Evolutionary conservation across 2,329 filamentous ascomycete genomes (phyloP), one percentile per base, ranked within the genome.

Genomic region (Ophiocordyceps camponoti-floridani): DNA sequence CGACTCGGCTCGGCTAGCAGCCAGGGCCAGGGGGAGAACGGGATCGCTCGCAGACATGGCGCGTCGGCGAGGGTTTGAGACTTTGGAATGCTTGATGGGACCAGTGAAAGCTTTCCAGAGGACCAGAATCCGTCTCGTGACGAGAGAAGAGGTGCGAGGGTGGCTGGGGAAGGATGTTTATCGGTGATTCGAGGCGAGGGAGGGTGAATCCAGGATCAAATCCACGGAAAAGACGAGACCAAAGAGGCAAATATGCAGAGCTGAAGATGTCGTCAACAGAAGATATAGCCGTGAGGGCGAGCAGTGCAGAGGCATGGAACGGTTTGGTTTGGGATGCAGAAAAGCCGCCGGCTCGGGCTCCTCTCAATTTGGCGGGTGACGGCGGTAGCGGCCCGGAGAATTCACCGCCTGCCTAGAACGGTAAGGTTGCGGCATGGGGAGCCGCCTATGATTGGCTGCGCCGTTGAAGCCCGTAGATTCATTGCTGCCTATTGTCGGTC

Each of bases 31-130:
- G 47, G 58, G 55, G 16, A 56, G 54, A 42, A 56, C 54, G 45
- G 56, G 56, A 47, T 66, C 62, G 52, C 57, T 65, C 40, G 63
- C 56, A 45, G 63, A 62, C 64, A 67, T 67, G 52, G 44, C 48
- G 47, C 47, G 44, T 44, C 44, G 33, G 40, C 41, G 31, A 44
- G 38, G 23, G 16, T 11, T 14, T 12, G 23, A 8, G 13, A 7
- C 8, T 6, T 27, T 3, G 23, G 12, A 14, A 16, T 16, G 37
- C 13, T n/a, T 13, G 33, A 37, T 37, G 13, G 33, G 33, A 2
- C 13, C 11, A 14, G 33, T 14, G 33, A n/a, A 16, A 12, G 28
- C 28, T 30, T 9, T 30, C 4, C 8, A 30, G 28, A 30, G 12
- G 28, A 30, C 28, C 12, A 7, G 12, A 10, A 10, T 9, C 12